Conservation (phyloP, 768 basidiomycete species). For the Lentinula raphanica region DNA sequence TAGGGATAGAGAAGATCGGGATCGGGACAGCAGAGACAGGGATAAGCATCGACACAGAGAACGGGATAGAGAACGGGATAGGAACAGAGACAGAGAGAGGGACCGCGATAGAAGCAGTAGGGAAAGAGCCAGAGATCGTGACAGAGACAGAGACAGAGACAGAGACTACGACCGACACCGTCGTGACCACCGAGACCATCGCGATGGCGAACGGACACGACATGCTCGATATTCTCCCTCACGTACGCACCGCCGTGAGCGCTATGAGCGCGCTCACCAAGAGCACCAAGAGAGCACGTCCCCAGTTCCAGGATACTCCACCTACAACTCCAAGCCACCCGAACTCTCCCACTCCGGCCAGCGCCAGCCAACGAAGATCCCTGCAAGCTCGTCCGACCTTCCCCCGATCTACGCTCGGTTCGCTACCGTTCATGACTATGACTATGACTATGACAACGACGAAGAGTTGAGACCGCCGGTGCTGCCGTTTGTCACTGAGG, state of each 20-base stretch:
- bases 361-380: too few relatives aligned
- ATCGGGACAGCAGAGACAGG: too few relatives aligned
- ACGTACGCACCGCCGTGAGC: too few relatives aligned
- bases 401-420: conserved; percentile 2
- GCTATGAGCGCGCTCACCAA: too few relatives aligned
- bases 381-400: neutral
- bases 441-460: neutral
- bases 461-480: neutral
- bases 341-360: too few relatives aligned
- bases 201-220: neutral
- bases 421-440: neutral
- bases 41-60: neutral
- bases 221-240: neutral
- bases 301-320: neutral
- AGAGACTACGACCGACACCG: neutral
- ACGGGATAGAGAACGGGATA: neutral
- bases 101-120: neutral
- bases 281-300: too few relatives aligned
- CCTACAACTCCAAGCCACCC: neutral
- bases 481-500: neutral
- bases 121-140: neutral
- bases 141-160: neutral
- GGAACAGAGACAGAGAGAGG: neutral
- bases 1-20: neutral
- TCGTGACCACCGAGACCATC: too few relatives aligned